These are phyloP conservation scores for Davidsoniella australis DNA, from an alignment of 2,329 filamentous ascomycete genomes.

Conservation along the genomic window DNA sequence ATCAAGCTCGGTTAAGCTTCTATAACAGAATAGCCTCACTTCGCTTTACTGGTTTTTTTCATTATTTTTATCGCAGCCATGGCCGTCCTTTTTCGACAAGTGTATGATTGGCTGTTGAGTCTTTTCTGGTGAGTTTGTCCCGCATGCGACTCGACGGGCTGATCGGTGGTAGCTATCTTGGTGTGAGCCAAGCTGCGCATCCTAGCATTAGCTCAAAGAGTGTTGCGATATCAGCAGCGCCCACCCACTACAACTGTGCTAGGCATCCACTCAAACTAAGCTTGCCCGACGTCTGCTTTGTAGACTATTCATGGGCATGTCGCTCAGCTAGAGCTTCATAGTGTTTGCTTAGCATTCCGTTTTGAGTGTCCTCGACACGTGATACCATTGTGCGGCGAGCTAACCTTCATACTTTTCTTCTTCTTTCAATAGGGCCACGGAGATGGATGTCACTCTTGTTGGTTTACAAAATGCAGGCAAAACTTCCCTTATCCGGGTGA, in stretches of 20 bases:
- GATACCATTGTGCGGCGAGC: background rate
- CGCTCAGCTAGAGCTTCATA: background rate
- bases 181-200: background rate
- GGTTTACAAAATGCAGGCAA: constrained; percentile 96
- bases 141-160: background rate
- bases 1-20: background rate
- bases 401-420: background rate
- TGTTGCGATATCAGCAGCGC: background rate
- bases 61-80: constrained; percentile 33
- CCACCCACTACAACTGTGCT: background rate
- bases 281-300: background rate
- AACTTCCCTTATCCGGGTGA: constrained; percentile 80
- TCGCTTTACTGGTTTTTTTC: background rate
- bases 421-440: constrained; percentile 56
- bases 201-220: too few relatives aligned
- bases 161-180: background rate
- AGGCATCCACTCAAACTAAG: too few relatives aligned
- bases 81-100: constrained; percentile 79
- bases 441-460: constrained; percentile 99
- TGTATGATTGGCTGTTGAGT: constrained; percentile 97
- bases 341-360: too few relatives aligned
- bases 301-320: background rate
- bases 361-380: too few relatives aligned
- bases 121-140: constrained; percentile 68
- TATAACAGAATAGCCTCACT: constrained; percentile 13